Percentiles rank a stretch among this genome's conserved stretches.
Evolutionary conservation across 306 rosid genomes (phyloP).

Genomic region (Abrus pulchellus): DNA sequence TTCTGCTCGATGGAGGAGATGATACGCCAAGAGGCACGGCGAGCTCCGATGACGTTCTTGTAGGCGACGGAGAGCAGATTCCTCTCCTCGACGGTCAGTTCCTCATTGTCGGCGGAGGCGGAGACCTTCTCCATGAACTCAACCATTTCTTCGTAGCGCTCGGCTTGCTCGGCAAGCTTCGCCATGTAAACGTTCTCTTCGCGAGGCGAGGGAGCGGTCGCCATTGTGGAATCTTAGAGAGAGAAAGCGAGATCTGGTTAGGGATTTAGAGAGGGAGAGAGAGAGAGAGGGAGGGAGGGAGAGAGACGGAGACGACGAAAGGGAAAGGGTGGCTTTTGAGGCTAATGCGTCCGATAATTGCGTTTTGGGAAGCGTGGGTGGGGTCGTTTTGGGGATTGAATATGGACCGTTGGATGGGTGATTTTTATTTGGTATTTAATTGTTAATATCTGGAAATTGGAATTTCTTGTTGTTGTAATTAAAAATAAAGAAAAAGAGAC

Average conservation of each 20-base stretch:
- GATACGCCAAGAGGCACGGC: slow-evolving; percentile 96
- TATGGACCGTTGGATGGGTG: slow-evolving; percentile 65
- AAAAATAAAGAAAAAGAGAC: slow-evolving; percentile 36
- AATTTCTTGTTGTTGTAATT: not conserved
- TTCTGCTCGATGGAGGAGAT: slow-evolving; percentile 99
- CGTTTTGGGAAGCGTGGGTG: slow-evolving; percentile 56
- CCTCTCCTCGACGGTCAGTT: slow-evolving; percentile 93
- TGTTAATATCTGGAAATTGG: slow-evolving; percentile 5
- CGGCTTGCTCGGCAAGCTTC: slow-evolving; percentile 99
- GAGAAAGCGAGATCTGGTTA: slow-evolving; percentile 48
- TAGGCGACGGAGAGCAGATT: slow-evolving; percentile 96
- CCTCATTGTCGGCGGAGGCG: slow-evolving; percentile 83
- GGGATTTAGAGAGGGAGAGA: slow-evolving; percentile 43
- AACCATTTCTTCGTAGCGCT: slow-evolving; percentile 99
- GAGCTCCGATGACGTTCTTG: slow-evolving; percentile 94
- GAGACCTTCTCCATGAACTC: slow-evolving; percentile 99
- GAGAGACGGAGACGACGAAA: slow-evolving; percentile 47
- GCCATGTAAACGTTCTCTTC: slow-evolving; percentile 99
- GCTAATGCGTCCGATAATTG: slow-evolving; percentile 61
- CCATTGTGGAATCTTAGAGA: slow-evolving; percentile 62
- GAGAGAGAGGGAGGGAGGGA: slow-evolving; percentile 39
- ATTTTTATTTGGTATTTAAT: not conserved
- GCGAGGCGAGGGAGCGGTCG: slow-evolving; percentile 78
- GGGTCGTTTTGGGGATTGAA: slow-evolving; percentile 38
- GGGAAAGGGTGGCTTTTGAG: slow-evolving; percentile 54